Conservation (phyloP, 768 basidiomycete species). For the Wakefieldia striispora region DNA sequence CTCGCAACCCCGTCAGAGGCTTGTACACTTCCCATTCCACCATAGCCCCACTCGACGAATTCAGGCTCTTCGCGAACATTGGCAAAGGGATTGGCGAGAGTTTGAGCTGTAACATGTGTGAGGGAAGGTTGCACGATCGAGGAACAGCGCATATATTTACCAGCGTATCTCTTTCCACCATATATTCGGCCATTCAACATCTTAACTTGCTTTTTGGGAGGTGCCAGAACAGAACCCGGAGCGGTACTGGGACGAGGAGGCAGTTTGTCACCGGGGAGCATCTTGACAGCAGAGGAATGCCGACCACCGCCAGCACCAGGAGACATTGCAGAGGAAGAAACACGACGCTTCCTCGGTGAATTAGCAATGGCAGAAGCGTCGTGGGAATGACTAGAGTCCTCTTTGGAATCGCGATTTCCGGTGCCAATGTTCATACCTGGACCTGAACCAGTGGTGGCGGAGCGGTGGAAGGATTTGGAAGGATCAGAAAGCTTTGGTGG, state of each 20-base stretch:
- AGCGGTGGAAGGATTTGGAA: conserved; percentile 15
- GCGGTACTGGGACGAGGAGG: conserved; percentile 6
- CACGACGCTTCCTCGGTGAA: conserved; percentile 17
- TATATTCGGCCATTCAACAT: conserved; percentile 90
- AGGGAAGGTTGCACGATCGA: neutral
- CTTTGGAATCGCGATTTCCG: conserved; percentile 5
- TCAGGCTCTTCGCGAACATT: conserved; percentile 65
- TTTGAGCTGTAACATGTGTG: conserved; percentile 19
- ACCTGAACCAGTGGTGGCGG: conserved; percentile 21
- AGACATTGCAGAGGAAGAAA: conserved; percentile 20
- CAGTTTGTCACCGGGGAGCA: neutral
- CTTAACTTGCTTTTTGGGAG: conserved; percentile 39
- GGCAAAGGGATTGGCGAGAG: conserved; percentile 57
- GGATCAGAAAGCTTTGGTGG: conserved; percentile 7
- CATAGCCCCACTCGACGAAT: conserved; percentile 93
- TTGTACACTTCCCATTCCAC: conserved; percentile 69
- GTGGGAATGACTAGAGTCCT: neutral
- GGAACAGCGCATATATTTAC: conserved; percentile 9
- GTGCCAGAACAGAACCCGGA: conserved; percentile 1
- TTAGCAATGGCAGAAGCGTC: neutral
- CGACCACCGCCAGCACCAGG: conserved; percentile 32
- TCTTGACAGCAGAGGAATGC: conserved; percentile 16
- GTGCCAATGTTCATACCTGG: neutral
- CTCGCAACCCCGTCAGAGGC: conserved; percentile 27
- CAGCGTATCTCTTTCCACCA: conserved; percentile 43